These are phyloP conservation scores for Heterobasidion occidentale DNA, from an alignment of 1,284 basidiomycete species.

Conservation along the genomic window DNA sequence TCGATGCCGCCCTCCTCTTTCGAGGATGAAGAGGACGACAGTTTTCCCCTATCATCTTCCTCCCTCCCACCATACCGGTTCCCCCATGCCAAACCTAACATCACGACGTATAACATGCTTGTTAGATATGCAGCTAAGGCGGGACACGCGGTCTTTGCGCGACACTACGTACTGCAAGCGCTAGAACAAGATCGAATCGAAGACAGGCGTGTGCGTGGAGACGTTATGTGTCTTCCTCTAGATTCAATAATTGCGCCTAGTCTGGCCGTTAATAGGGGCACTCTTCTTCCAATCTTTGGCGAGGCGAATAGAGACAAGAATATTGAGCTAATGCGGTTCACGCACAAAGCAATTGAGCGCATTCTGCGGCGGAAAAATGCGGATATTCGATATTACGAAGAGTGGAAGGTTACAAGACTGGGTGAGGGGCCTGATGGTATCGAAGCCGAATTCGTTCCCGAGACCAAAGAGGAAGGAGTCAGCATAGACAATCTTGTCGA, in stretches of 20 bases:
- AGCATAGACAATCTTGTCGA: not conserved
- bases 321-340: constrained; percentile 48
- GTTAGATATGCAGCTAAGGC: constrained; percentile 45
- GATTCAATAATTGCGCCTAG: constrained; percentile 36
- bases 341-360: constrained; percentile 33
- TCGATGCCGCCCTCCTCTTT: constrained; percentile 40
- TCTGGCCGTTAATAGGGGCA: constrained; percentile 43
- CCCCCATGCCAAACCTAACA: constrained; percentile 57
- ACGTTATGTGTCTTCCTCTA: constrained; percentile 10
- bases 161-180: constrained; percentile 65
- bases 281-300: constrained; percentile 48
- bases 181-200: constrained; percentile 36
- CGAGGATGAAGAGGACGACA: constrained; percentile 59
- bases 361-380: constrained; percentile 2
- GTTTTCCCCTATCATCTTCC: constrained; percentile 28
- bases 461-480: not conserved
- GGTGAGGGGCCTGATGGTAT: not conserved
- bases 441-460: not conserved
- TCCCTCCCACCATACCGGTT: constrained; percentile 23
- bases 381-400: not conserved
- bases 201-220: constrained; percentile 13
- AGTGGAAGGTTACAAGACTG: not conserved
- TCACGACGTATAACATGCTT: constrained; percentile 55
- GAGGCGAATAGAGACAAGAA: constrained; percentile 50
- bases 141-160: constrained; percentile 42